A percentile compares a stretch with the other conserved stretches of the same genome.
phyloP scores from a whole-genome alignment of 2,329 filamentous ascomycete genomes.

The Venturia oleaginea region DNA sequence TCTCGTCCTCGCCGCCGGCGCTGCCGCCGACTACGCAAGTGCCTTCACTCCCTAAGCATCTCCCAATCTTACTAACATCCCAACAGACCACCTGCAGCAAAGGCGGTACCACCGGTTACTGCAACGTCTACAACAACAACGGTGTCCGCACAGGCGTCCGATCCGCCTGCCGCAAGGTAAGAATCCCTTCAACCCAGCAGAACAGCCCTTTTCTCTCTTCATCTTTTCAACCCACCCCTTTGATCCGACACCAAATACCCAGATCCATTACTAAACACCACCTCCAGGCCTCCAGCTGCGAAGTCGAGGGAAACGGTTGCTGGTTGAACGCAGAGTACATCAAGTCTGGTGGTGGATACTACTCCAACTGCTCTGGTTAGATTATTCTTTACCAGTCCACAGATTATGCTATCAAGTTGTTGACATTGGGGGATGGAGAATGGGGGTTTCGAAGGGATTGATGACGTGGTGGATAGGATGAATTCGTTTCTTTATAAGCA shows the following conservation, averaged over 20 bases:
- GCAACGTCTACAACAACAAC: not conserved
- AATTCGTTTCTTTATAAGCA: too few species aligned
- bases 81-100: not conserved
- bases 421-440: too few species aligned
- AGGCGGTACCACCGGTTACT: not conserved
- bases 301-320: not conserved
- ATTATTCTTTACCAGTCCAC: not conserved
- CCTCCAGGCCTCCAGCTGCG: too few species aligned
- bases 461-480: too few species aligned
- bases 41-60: too few species aligned
- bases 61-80: not conserved
- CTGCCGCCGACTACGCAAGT: not conserved
- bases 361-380: not conserved
- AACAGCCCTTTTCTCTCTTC: too few species aligned
- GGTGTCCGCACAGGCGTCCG: too few species aligned
- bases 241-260: too few species aligned
- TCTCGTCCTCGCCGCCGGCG: not conserved
- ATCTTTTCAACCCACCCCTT: too few species aligned
- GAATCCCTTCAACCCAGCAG: not conserved
- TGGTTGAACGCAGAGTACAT: not conserved
- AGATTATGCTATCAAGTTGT: too few species aligned
- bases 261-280: too few species aligned
- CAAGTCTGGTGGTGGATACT: not conserved
- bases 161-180: not conserved
- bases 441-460: too few species aligned